Percentiles rank a stretch among this genome's conserved stretches.
Conservation (phyloP, 169 alveolate genomes). For the Plasmodium yoelii region DNA sequence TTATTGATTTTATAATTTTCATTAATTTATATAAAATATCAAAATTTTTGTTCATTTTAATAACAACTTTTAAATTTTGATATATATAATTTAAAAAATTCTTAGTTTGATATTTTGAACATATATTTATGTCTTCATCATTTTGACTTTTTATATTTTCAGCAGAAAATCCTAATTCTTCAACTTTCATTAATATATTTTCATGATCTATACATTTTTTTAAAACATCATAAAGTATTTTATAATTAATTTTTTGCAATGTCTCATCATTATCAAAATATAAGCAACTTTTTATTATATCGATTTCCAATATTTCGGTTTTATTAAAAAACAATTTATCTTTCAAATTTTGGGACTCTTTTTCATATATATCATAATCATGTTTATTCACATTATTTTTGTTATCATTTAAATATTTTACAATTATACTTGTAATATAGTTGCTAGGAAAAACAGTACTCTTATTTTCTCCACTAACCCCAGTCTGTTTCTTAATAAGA, state of each 20-base stretch:
- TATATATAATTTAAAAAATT: constrained; percentile 55
- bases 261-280: constrained; percentile 40
- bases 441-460: constrained; percentile 3
- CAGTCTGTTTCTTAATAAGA: constrained; percentile 25
- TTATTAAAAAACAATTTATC: constrained; percentile 20
- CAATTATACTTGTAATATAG: constrained; percentile 43
- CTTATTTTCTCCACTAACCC: background rate
- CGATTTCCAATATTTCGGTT: constrained; percentile 36
- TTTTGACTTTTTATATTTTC: constrained; percentile 67
- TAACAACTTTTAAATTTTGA: constrained; percentile 47
- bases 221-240: constrained; percentile 55
- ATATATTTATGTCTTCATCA: constrained; percentile 51
- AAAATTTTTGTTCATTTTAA: constrained; percentile 48
- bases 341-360: constrained; percentile 26
- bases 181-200: constrained; percentile 67
- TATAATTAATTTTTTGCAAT: constrained; percentile 44
- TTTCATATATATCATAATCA: constrained; percentile 8
- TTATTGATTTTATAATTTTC: constrained; percentile 35
- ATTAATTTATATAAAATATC: constrained; percentile 43
- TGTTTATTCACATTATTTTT: constrained; percentile 4
- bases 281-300: constrained; percentile 52
- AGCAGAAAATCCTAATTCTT: constrained; percentile 74
- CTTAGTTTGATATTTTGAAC: constrained; percentile 60
- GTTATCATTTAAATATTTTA: constrained; percentile 60
- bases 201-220: constrained; percentile 75